Evolutionary conservation across 495 filamentous ascomycete species (phyloP), one percentile per base, ranked within the genome.

Genomic region (Niebla homalea): DNA sequence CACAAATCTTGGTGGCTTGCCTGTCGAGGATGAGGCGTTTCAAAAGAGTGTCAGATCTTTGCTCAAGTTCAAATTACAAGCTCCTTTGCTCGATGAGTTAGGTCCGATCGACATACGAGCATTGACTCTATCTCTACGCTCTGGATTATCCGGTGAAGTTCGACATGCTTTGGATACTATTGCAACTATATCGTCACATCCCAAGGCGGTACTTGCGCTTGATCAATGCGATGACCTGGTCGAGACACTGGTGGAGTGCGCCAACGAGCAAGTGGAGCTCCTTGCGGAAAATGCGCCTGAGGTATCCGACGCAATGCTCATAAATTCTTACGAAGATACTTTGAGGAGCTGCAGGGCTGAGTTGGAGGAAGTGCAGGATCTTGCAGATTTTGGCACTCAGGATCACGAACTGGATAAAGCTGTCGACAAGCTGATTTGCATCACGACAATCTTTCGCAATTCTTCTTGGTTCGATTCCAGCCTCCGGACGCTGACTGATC

Each of bases 391-490:
- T 59, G 92, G 89, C 5, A 80, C 80, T n/a, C 59, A 73, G 23
- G 84, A 81, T 22, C 88, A 94, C 61, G 79, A 90, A 22, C 74
- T 95, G 4, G 87, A 96, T 61, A 80, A 84, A 22, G 84, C 89
- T 4, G 87, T 84, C 0, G 92, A 96, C 59, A 78, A 82, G 54
- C 65, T 98, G 19, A 80, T 97, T 35, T 90, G 87, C 60, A 85
- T 95, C 50, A 93, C 88, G 7, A 94, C 89, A 1, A 88, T 95
- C 49, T 64, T 98, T 29, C 84, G 92, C 42, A 98, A 98, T 56
- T 77, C 96, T 16, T 95, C 92, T 0, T 95, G 94, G 60, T 72
- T 69, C 58, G 84, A 89, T 49, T 67, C 72, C 12, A 97, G 94
- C 55, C 84, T 85, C 52, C 61, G 60, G 2, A 59, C 75, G 1